These are phyloP conservation scores for Edaphochlamys debaryana DNA, from an alignment of 139 green algal genomes.

Conservation along the genomic window DNA sequence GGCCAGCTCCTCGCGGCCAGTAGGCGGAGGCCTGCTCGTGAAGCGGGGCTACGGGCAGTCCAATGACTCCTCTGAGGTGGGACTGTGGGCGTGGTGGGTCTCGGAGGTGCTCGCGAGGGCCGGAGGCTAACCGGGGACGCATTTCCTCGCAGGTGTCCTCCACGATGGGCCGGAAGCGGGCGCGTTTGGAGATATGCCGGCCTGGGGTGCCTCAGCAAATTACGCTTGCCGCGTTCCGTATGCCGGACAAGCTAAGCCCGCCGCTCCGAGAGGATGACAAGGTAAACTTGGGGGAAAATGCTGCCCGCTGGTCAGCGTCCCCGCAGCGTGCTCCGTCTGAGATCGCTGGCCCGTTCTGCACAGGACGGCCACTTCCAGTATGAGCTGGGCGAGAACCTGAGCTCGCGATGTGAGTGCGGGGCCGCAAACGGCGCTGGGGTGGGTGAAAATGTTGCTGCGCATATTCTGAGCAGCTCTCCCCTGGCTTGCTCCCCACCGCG, in stretches of 20 bases:
- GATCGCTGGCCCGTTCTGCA: neutral
- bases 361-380: slow-evolving; percentile 86
- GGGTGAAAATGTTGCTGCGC: too few species aligned
- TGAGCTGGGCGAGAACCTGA: slow-evolving; percentile 88
- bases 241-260: slow-evolving; percentile 65
- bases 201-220: slow-evolving; percentile 67
- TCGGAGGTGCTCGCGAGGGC: too few species aligned
- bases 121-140: too few species aligned
- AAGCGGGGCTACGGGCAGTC: too few species aligned
- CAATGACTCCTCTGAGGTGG: too few species aligned
- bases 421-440: neutral
- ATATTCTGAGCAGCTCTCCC: too few species aligned
- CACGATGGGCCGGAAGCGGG: neutral
- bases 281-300: slow-evolving; percentile 39
- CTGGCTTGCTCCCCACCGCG: neutral
- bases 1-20: too few species aligned
- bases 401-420: slow-evolving; percentile 75
- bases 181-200: slow-evolving; percentile 24
- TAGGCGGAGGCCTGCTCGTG: too few species aligned
- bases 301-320: neutral
- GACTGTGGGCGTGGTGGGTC: too few species aligned
- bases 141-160: too few species aligned
- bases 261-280: slow-evolving; percentile 69
- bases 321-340: neutral
- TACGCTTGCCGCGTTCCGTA: slow-evolving; percentile 52